Base-by-base conservation (phyloP, 1,284 basidiomycete genomes). In the Ganoderma resinaceum region DNA sequence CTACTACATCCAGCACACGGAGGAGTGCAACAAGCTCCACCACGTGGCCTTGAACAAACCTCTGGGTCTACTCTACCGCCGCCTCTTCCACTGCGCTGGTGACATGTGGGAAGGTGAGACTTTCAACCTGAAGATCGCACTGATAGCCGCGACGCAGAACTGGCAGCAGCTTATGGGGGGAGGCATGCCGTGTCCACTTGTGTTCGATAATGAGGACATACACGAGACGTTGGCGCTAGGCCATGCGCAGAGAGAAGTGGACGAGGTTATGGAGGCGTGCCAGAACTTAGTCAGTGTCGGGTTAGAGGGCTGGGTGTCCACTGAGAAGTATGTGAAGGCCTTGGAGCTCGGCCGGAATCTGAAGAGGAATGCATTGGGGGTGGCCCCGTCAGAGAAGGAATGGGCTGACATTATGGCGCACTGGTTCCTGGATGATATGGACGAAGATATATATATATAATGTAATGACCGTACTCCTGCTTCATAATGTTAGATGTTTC, bases 91-190 rank as follows among this genome's bases (percentile, higher is more conserved):
- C 67, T 73, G 80, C 26, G 81, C 84, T 60, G 63, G 81, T 79
- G 73, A 40, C 40, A 79, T 77, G 42, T 86, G 85, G 84, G 83
- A 85, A 77, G 85, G 82, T 55, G 85, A 87, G 76, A 84, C 82
- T 60, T 73, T 72, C 77, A 77, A 63, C 65, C 78, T 86, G 76
- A 82, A 83, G 78, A 67, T 62, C 77, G 70, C 73, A 70, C 80
- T 86, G 18, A 82, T 86, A 70, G 68, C 82, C 62, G 80, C 78
- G 68, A 80, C 76, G 73, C 72, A 81, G 69, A 74, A 40, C 6
- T 85, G 84, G 84, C 76, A 73, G 74, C 71, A 0, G 73, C 79
- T 86, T 73, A 74, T 76, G 66, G 80, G 78, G 68, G 79, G 55
- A 74, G 79, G 49, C 0, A 0, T 26, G 12, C 26, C 49, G 1